Evolutionary conservation across 2,329 filamentous ascomycete genomes (phyloP), one percentile per base, ranked within the genome.

Genomic region (Neurospora sp.): DNA sequence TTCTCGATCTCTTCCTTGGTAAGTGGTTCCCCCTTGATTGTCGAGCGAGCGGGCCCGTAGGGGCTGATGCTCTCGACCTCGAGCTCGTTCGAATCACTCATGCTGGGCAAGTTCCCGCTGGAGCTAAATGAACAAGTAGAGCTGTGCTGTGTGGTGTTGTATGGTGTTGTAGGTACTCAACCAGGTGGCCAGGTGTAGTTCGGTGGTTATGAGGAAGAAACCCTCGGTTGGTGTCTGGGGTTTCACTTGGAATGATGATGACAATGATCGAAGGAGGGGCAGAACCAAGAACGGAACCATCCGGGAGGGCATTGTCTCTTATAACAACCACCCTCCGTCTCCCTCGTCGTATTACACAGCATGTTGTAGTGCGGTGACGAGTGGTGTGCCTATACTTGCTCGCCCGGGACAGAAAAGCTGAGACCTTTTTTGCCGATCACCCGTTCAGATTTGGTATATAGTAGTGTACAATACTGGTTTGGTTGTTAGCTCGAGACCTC

Each of bases 1-100:
- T 90, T 87, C 73, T 85, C 83, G 70, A 93, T 79, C 72, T 93
- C 90, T 65, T 92, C 88, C 19, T 85, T 77, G 71, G 83, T 87
- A 69, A 93, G 84, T 11, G 90, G 89, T 71, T 83, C 80, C 75
- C 84, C 86, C 78, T 85, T 82, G 74, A 91, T 77, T 0, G 89
- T 91, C 36, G 89, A 88, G 68, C 89, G 86, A 75, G 90, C 89
- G 68, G 81, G 79, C 74, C 90, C 90, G 76, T 86, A 92, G 8
- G 89, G 83, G 75, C 85, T 87, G 77, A 92, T 88, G 76, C 84
- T 87, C 76, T 85, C 82, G 70, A 81, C 5, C 66, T 73, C 80
- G 52, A 62, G 12, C 71, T 84, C 81, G 57, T 72, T 68, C 66
- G 72, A 68, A 68, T 73, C 71, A 68, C 71, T 66, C 73, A 74